Evolutionary conservation across 768 basidiomycete species (phyloP), one percentile per base, ranked within the genome.

Genomic region (Amanita subjunquillea): DNA sequence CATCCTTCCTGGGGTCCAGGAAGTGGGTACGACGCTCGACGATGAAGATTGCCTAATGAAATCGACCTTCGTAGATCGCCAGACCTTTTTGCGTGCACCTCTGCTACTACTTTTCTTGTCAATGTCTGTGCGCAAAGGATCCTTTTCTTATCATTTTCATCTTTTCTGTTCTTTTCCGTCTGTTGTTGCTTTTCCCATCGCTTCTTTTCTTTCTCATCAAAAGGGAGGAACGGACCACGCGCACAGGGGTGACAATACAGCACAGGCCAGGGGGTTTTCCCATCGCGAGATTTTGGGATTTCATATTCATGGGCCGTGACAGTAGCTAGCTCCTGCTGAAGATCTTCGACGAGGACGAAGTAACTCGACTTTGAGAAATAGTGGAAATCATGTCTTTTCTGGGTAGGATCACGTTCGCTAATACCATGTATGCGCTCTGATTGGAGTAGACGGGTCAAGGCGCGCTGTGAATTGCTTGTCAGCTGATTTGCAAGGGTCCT

Each of bases 291-390:
- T 59, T 75, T 80, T 25, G 69, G 61, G 20, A 77, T 63, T 29
- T 77, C 69, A 67, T 95, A 97, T 64, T 98, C 92, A 54, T 89
- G 82, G 15, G 80, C 77, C 49, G 87, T 82, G 56, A 98, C 78
- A 2, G 96, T 90, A 12, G 91, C 85, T 38, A 93, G 72, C 58
- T 91, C 85, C 50, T 85, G 81, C 3, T 77, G 79, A 53, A 91
- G 77, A 61, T 98, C 95, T 65, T 98, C 94, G n/a, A 97, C 79
- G 41, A 98, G 76, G 42, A 97, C 76, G 63, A 91, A 97, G 62
- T 78, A 83, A 48, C 77, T 80, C 39, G 75, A 74, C 39, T 82
- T 79, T 15, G 78, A 68, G 66, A 98, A 98, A 65, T 98, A 99
- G 53, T 77, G 80, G 62, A 82, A 91, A 65, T 94, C 92, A 57